These are phyloP conservation scores for Leptosphaerulina australis DNA, from an alignment of 2,329 filamentous ascomycete genomes.

Conservation along the genomic window DNA sequence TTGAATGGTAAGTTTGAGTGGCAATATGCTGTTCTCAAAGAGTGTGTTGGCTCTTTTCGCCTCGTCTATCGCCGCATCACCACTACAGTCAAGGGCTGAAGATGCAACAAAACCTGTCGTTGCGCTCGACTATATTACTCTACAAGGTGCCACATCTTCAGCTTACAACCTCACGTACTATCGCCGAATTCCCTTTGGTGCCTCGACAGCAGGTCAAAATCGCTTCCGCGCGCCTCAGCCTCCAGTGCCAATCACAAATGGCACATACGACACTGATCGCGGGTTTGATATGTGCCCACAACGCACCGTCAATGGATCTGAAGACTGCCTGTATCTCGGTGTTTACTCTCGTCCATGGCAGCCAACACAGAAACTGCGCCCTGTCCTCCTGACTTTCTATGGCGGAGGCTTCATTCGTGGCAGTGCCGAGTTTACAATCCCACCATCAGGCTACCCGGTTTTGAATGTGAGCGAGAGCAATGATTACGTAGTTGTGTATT, in stretches of 20 bases:
- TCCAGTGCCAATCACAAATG: constrained; percentile 55
- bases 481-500: constrained; percentile 59
- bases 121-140: constrained; percentile 50
- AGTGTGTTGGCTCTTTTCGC: constrained; percentile 12
- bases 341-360: constrained; percentile 65
- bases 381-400: constrained; percentile 66
- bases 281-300: constrained; percentile 65
- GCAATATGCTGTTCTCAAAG: constrained; percentile 23
- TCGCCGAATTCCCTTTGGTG: constrained; percentile 66
- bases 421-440: constrained; percentile 60
- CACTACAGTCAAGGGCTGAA: constrained; percentile 2
- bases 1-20: not conserved
- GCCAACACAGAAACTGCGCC: constrained; percentile 50
- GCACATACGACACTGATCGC: constrained; percentile 61
- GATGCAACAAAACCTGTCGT: constrained; percentile 30
- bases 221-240: constrained; percentile 67
- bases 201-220: constrained; percentile 63
- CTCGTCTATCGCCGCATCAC: constrained; percentile 19
- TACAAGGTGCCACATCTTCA: constrained; percentile 59
- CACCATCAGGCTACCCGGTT: constrained; percentile 63
- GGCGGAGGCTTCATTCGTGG: constrained; percentile 68
- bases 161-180: constrained; percentile 65
- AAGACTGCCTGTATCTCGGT: constrained; percentile 67
- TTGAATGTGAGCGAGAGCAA: constrained; percentile 60
- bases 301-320: constrained; percentile 60